These are phyloP conservation scores for Malus fusca DNA, from an alignment of 306 rosid genomes.

Conservation along the genomic window DNA sequence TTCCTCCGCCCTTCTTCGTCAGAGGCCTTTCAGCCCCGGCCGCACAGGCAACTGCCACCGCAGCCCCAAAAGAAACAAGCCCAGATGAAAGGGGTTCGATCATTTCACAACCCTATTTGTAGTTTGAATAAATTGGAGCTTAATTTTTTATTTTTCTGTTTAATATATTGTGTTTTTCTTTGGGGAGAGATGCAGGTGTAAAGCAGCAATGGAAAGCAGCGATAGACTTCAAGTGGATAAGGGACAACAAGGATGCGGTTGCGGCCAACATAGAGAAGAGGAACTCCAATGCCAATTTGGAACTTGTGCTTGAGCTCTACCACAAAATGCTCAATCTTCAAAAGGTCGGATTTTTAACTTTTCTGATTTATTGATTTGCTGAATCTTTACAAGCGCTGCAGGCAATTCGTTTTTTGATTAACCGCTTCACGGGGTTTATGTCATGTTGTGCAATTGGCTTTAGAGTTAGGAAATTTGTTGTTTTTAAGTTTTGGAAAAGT, in stretches of 20 bases:
- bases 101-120: neutral
- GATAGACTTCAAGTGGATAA: conserved; percentile 90
- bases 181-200: conserved; percentile 28
- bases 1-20: conserved; percentile 17
- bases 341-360: conserved; percentile 50
- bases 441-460: neutral
- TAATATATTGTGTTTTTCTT: neutral
- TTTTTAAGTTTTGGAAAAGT: neutral
- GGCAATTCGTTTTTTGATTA: neutral
- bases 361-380: neutral
- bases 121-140: neutral
- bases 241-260: conserved; percentile 76
- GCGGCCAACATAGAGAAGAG: conserved; percentile 63
- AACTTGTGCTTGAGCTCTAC: conserved; percentile 69
- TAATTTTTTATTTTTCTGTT: neutral
- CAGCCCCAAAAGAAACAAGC: neutral
- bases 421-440: neutral
- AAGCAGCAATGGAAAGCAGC: conserved; percentile 85
- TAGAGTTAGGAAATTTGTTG: neutral
- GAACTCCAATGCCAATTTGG: conserved; percentile 71
- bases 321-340: conserved; percentile 64
- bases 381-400: neutral
- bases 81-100: conserved; percentile 43
- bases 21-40: conserved; percentile 47
- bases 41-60: conserved; percentile 28